Evolutionary conservation across 352 stramenopile species (phyloP).

Genomic region (Phytopythium mirpurense): DNA sequence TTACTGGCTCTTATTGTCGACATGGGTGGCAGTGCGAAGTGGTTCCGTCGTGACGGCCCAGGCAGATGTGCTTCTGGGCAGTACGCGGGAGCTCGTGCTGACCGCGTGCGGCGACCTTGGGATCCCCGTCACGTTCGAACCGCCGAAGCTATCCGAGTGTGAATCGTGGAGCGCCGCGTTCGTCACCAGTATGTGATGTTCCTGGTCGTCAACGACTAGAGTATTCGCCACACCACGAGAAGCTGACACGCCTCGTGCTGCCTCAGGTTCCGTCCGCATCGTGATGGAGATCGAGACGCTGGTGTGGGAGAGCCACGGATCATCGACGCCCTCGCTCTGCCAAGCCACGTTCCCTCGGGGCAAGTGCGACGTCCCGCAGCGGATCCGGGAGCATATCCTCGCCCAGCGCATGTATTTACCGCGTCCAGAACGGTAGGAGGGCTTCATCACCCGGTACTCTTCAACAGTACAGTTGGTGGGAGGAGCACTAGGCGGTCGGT

Average conservation of each 20-base stretch:
- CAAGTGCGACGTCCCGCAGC: conserved; percentile 2
- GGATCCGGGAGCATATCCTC: conserved; percentile 6
- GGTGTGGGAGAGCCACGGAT: neutral
- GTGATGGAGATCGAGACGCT: conserved; percentile 8
- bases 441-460: too few species aligned
- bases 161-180: conserved; percentile 59
- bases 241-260: neutral
- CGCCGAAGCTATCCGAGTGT: conserved; percentile 49
- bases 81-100: conserved; percentile 58
- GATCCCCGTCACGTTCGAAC: conserved; percentile 51
- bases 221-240: neutral
- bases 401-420: conserved; percentile 5
- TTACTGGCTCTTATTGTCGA: too few species aligned
- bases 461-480: too few species aligned
- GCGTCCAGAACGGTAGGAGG: too few species aligned
- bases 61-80: conserved; percentile 44
- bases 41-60: conserved; percentile 42
- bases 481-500: too few species aligned
- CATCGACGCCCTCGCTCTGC: neutral
- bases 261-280: neutral
- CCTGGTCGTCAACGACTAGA: neutral
- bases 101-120: conserved; percentile 43
- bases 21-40: conserved; percentile 49
- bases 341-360: neutral
- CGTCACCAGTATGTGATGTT: conserved; percentile 48